These are phyloP conservation scores for Aspergillus quadricinctus DNA, from an alignment of 2,329 filamentous ascomycete species.

Conservation along the genomic window DNA sequence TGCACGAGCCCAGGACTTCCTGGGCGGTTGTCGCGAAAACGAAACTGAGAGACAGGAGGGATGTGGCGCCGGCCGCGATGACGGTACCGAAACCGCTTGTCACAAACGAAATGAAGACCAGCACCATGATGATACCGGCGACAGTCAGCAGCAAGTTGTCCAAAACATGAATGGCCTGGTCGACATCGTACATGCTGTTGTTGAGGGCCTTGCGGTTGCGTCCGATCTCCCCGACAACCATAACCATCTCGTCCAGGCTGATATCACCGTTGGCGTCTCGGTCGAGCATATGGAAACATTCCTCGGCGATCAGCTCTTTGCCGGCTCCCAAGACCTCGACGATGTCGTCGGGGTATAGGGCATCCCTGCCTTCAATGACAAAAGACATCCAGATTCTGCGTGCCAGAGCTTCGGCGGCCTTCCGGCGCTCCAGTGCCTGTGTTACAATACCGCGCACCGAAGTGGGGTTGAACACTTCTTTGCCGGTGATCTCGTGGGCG, in stretches of 20 bases:
- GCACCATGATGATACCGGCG: conserved; percentile 73
- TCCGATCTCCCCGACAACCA: conserved; percentile 78
- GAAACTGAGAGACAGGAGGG: conserved; percentile 92
- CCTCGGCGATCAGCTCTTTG: conserved; percentile 73
- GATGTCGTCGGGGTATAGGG: conserved; percentile 75
- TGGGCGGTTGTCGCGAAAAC: conserved; percentile 89
- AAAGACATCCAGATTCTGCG: conserved; percentile 97
- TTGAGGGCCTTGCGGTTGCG: conserved; percentile 83
- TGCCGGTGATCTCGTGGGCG: conserved; percentile 90
- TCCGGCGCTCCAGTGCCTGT: conserved; percentile 78
- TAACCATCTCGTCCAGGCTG: conserved; percentile 89
- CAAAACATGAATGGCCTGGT: conserved; percentile 86
- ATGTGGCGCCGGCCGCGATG: conserved; percentile 83
- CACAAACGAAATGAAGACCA: conserved; percentile 88
- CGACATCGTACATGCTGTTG: conserved; percentile 95
- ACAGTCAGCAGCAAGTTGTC: conserved; percentile 81
- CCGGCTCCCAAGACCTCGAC: conserved; percentile 77
- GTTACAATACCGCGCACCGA: conserved; percentile 86
- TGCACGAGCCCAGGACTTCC: conserved; percentile 95
- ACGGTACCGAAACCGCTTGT: conserved; percentile 80
- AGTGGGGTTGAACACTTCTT: conserved; percentile 89
- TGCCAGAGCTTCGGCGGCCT: conserved; percentile 86
- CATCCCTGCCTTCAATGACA: conserved; percentile 81
- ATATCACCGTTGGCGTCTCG: conserved; percentile 89
- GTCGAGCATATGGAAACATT: conserved; percentile 77